Conservation (phyloP, 768 basidiomycete genomes). For the Omphalotus guepiniiformis region DNA sequence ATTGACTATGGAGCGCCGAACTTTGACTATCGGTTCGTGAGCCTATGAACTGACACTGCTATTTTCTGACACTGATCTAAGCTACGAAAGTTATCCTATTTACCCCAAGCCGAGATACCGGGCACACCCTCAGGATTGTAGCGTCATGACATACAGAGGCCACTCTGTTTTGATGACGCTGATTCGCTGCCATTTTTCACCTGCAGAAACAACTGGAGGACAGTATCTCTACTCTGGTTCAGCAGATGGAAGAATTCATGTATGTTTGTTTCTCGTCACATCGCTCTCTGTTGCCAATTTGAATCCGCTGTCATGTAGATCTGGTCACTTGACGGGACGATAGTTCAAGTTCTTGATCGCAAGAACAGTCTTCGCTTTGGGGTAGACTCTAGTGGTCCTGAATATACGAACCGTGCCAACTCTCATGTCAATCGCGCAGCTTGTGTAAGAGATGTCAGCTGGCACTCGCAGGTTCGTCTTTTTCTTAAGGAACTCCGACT, state of each 20-base stretch:
- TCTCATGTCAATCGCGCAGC: constrained; percentile 27
- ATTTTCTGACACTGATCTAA: neutral
- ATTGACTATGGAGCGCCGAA: constrained; percentile 50
- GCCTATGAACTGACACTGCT: neutral
- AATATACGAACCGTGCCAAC: constrained; percentile 38
- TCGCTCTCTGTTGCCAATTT: constrained; percentile 7
- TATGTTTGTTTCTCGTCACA: constrained; percentile 28
- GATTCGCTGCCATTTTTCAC: constrained; percentile 96
- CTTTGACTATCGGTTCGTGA: constrained; percentile 83
- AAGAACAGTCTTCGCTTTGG: constrained; percentile 65
- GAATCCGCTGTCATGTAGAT: constrained; percentile 51
- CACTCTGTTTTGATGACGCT: constrained; percentile 88
- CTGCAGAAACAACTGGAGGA: constrained; percentile 83
- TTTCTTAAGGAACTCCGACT: neutral
- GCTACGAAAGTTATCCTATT: constrained; percentile 44
- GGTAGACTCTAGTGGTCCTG: constrained; percentile 63
- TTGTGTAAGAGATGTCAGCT: constrained; percentile 92
- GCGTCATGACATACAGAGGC: constrained; percentile 93
- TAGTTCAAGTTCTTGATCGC: constrained; percentile 83
- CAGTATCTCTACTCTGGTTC: constrained; percentile 96
- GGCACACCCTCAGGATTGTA: constrained; percentile 86
- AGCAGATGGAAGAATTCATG: constrained; percentile 80
- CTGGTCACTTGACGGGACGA: constrained; percentile 88
- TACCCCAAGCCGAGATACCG: constrained; percentile 60
- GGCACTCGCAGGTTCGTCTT: constrained; percentile 67